Evolutionary conservation across 257 asterid species (phyloP).

Genomic region (Ligustrum vulgare): DNA sequence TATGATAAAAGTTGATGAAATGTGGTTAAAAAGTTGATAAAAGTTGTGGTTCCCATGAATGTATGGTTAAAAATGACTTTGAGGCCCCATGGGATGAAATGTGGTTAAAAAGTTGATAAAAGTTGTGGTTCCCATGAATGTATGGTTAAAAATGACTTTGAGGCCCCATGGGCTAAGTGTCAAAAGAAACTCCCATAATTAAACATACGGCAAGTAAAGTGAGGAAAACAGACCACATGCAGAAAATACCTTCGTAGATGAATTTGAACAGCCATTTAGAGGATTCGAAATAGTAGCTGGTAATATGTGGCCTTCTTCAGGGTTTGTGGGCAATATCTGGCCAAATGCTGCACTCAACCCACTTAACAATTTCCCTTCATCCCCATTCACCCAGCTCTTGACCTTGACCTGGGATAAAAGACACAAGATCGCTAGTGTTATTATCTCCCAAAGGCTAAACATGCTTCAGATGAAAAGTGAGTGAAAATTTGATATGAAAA

Average conservation of each 20-base stretch:
- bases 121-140: background rate
- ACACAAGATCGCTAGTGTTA: constrained; percentile 9
- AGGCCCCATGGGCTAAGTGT: background rate
- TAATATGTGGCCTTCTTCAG: constrained; percentile 45
- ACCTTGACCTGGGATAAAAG: constrained; percentile 65
- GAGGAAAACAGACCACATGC: background rate
- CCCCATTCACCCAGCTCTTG: constrained; percentile 61
- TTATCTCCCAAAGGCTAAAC: background rate
- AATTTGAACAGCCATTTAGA: constrained; percentile 56
- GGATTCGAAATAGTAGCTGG: constrained; percentile 56
- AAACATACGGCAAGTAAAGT: background rate
- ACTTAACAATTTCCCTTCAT: constrained; percentile 52
- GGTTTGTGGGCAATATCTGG: constrained; percentile 54
- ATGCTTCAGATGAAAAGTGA: background rate
- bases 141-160: no score
- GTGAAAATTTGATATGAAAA: no score
- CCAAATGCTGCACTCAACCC: constrained; percentile 86
- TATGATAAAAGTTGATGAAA: no score
- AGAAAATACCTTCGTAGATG: constrained; percentile 57
- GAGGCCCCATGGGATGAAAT: no score
- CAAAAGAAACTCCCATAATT: constrained; percentile 13
- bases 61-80: no score
- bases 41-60: background rate
- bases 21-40: no score
- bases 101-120: no score